These are phyloP conservation scores for Marasmius oreades DNA, from an alignment of 1,284 basidiomycete genomes.

Conservation along the genomic window DNA sequence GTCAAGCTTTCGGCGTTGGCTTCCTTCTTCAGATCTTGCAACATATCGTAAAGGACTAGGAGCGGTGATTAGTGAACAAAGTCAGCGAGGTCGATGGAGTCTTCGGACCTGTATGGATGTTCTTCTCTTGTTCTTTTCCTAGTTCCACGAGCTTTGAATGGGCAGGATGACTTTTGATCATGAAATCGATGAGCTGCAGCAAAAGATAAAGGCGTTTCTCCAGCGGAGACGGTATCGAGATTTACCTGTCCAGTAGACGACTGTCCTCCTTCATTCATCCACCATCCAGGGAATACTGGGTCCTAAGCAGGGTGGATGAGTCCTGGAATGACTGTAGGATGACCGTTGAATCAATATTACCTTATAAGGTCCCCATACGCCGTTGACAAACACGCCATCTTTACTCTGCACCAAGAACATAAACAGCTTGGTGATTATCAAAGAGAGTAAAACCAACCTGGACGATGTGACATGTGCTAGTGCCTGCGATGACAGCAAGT, in stretches of 20 bases:
- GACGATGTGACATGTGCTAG: constrained; percentile 93
- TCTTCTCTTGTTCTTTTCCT: constrained; percentile 49
- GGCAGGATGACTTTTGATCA: constrained; percentile 90
- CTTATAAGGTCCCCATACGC: constrained; percentile 97
- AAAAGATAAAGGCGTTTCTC: background rate
- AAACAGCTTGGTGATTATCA: background rate
- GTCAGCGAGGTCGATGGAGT: background rate
- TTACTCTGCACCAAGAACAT: constrained; percentile 50
- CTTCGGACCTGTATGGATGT: constrained; percentile 52
- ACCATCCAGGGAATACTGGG: constrained; percentile 88
- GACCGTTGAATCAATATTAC: constrained; percentile 26
- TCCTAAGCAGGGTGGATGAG: constrained; percentile 39
- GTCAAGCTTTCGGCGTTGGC: constrained; percentile 60
- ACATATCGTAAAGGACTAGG: constrained; percentile 69
- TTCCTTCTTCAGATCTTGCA: constrained; percentile 67
- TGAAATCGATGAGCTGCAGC: constrained; percentile 86
- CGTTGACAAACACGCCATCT: constrained; percentile 83
- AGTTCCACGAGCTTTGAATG: constrained; percentile 65
- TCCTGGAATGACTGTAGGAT: no score
- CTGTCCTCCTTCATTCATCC: constrained; percentile 99
- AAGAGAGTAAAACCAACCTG: constrained; percentile 45
- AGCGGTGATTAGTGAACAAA: constrained; percentile 16
- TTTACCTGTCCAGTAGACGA: constrained; percentile 92
- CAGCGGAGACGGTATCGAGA: constrained; percentile 12
- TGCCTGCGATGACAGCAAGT: constrained; percentile 92